Evolutionary conservation across 2,329 filamentous ascomycete genomes (phyloP), one percentile per base, ranked within the genome.

Genomic region (Myriosclerotinia curreyana): DNA sequence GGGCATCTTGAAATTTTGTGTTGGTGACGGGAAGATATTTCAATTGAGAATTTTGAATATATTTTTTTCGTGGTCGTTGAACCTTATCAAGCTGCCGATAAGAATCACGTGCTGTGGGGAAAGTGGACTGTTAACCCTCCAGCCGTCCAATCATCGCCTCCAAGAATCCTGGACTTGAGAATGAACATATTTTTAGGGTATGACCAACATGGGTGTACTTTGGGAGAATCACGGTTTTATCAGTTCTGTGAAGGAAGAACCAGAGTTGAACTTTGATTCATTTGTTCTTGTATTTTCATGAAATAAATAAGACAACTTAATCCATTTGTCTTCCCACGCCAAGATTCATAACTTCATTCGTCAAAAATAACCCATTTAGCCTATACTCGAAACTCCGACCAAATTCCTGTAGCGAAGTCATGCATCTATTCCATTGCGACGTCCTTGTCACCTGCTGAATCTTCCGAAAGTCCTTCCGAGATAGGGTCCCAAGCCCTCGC

Each of bases 401-500:
- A 48, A 49, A 49, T 50, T 38, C 31, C 22, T 17, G 5, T 12
- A 36, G 31, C 28, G 48, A 59, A 49, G 15, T 36, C 22, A 11
- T 17, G 5, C 9, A 3, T 48, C 28, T 59, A 59, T 58, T 59
- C 61, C 61, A 63, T 63, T 22, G 52, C 34, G 28, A 63, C 17
- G 11, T 63, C 60, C 15, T 38, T 46, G 34, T 56, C 61, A 28
- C 52, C 52, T 44, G 36, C 52, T 31, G 34, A 28, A 28, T 59
- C n/a, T 31, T 31, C 52, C 52, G 12, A 28, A 42, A 48, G 38
- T 40, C 36, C 52, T 20, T 50, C 52, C 25, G 46, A 59, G 17
- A 31, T 31, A 12, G 61, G 61, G 20, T 58, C 34, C 52, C 53
- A 75, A 46, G 66, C 77, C 53, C 73, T 74, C 22, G 92, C 87